These are phyloP conservation scores for Pseudocercospora vitis DNA, from an alignment of 2,329 filamentous ascomycete species.

Conservation along the genomic window DNA sequence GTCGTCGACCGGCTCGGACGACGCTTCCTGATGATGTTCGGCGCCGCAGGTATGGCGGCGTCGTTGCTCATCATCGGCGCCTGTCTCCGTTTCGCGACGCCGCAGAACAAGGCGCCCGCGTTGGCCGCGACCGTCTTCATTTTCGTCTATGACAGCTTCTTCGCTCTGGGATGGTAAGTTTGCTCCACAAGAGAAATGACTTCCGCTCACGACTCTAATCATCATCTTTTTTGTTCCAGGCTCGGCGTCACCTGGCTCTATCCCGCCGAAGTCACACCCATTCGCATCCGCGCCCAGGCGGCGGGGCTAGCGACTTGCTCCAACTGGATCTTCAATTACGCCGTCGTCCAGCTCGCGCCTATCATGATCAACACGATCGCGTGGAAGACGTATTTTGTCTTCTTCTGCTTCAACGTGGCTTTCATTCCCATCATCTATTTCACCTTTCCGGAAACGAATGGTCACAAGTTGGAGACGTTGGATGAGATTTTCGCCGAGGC, in stretches of 20 bases:
- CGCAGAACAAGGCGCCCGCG: slow-evolving; percentile 20
- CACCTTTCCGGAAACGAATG: slow-evolving; percentile 28
- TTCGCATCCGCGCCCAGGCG: slow-evolving; percentile 56
- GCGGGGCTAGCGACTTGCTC: slow-evolving; percentile 55
- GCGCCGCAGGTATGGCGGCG: slow-evolving; percentile 30
- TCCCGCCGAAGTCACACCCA: slow-evolving; percentile 40
- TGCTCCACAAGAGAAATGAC: not conserved
- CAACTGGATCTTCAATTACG: slow-evolving; percentile 39
- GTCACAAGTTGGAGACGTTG: slow-evolving; percentile 30
- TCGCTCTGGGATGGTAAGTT: not conserved
- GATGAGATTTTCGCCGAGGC: slow-evolving; percentile 33
- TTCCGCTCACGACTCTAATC: slow-evolving; percentile 21
- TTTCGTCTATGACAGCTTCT: slow-evolving; percentile 32
- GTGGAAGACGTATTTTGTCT: slow-evolving; percentile 55
- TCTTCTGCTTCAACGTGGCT: slow-evolving; percentile 38
- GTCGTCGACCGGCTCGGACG: slow-evolving; percentile 62
- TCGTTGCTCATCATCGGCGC: slow-evolving; percentile 29
- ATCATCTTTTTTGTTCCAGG: no score
- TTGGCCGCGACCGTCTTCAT: slow-evolving; percentile 36
- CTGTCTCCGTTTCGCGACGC: slow-evolving; percentile 16
- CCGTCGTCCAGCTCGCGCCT: slow-evolving; percentile 40
- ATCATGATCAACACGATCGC: slow-evolving; percentile 49
- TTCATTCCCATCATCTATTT: slow-evolving; percentile 22
- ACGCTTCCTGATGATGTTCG: slow-evolving; percentile 40
- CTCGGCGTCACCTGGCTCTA: slow-evolving; percentile 37